A percentile compares a stretch with the other conserved stretches of the same genome.
Conservation (phyloP, 2,329 filamentous ascomycete genomes). For the Coleophoma cylindrospora region DNA sequence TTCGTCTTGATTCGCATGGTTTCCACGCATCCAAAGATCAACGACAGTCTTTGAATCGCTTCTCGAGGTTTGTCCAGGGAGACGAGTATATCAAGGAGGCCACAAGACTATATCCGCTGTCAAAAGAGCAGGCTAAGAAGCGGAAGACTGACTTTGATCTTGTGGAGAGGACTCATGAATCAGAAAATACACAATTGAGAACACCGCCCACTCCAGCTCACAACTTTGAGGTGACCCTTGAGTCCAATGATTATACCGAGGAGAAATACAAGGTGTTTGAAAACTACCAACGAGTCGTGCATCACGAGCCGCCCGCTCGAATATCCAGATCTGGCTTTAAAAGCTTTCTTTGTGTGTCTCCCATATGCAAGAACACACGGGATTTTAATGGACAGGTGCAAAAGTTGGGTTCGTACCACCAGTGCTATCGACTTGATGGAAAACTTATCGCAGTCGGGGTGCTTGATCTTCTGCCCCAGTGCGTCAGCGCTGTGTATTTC, state of each 20-base stretch:
- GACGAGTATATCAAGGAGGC: constrained; percentile 61
- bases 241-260: constrained; percentile 64
- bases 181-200: constrained; percentile 43
- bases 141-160: constrained; percentile 66
- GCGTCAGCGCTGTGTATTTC: constrained; percentile 79
- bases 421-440: constrained; percentile 76
- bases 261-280: constrained; percentile 71
- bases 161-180: constrained; percentile 61
- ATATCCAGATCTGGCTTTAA: constrained; percentile 60
- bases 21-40: constrained; percentile 69
- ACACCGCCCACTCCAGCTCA: constrained; percentile 61
- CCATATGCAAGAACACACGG: constrained; percentile 42
- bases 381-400: constrained; percentile 46
- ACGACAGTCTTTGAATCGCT: constrained; percentile 69
- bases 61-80: constrained; percentile 67
- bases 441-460: constrained; percentile 71
- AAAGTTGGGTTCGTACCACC: constrained; percentile 69
- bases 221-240: constrained; percentile 63
- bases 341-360: constrained; percentile 70
- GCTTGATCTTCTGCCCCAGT: constrained; percentile 70
- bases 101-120: constrained; percentile 59
- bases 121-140: constrained; percentile 59
- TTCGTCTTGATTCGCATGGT: constrained; percentile 61
- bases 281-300: constrained; percentile 71
- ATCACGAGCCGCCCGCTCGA: constrained; percentile 57